Evolutionary conservation across 495 filamentous ascomycete genomes (phyloP), one percentile per base, ranked within the genome.

Genomic region (Chaetomium cochliodes): DNA sequence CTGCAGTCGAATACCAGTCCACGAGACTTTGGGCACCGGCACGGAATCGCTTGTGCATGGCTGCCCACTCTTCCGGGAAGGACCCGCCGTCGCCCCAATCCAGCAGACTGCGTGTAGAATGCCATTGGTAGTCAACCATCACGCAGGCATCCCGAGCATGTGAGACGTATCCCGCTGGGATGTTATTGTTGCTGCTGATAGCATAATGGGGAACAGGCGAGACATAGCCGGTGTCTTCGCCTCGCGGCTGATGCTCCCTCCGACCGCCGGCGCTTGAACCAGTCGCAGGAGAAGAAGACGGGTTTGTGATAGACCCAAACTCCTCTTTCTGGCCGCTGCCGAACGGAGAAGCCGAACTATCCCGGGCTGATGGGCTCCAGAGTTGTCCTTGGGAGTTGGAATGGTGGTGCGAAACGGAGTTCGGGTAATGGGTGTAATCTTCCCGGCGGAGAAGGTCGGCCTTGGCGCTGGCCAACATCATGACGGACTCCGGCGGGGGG

Each of bases 61-160:
- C 75, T 44, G 91, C 88, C 94, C 94, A 99, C 76, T 98, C 94
- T 71, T 99, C 94, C 0, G 90, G 92, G 65, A 90, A 90, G 25
- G 89, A 85, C 13, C 92, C 96, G 0, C 94, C 94, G 67, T 90
- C 84, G 16, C 92, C 94, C 88, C 93, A 96, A 30, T 86, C 79
- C 26, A 87, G 81, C 0, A 89, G 86, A 1, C 81, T 79, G 49
- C 88, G 84, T 80, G 91, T 93, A 65, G 92, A 96, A 67, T 99
- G 92, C 94, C 94, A 99, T 70, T 92, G 89, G 70, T 90, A 93
- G 75, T 98, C 96, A 18, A 96, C 83, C 47, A 88, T 86, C 6
- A 90, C 84, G 69, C 92, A 96, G 6, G 90, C 89, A 68, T 97
- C 90, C 52, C 92, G 87, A n/a, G 96, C 93, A 76, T 98, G 94